Conservation (phyloP, 2,329 filamentous ascomycete genomes). For the Ophidiomyces ophidiicola region DNA sequence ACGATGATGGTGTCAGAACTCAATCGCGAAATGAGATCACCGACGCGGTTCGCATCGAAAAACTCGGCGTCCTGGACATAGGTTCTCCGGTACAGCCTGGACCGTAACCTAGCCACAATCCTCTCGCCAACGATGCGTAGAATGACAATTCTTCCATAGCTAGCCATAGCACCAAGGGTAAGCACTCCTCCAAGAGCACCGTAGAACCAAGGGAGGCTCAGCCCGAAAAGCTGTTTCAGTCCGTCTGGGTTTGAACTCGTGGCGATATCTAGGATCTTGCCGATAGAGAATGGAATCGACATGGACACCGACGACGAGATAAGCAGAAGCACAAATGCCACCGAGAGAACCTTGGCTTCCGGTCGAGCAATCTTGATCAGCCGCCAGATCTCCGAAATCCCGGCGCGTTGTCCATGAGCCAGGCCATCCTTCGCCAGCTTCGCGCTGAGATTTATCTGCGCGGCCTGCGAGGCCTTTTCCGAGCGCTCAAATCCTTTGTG, state of each 20-base stretch:
- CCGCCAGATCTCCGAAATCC: constrained; percentile 66
- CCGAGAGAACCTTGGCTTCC: constrained; percentile 61
- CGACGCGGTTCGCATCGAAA: constrained; percentile 94
- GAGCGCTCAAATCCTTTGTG: constrained; percentile 56
- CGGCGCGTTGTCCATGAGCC: constrained; percentile 40
- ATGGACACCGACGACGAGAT: constrained; percentile 88
- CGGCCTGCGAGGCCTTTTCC: constrained; percentile 74
- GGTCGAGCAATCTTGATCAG: constrained; percentile 80
- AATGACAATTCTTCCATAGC: constrained; percentile 87
- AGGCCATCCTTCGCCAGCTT: constrained; percentile 71
- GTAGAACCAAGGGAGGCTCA: constrained; percentile 82
- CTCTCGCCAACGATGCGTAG: constrained; percentile 89
- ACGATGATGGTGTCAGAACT: constrained; percentile 96
- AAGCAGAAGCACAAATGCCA: constrained; percentile 74
- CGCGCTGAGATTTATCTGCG: constrained; percentile 79
- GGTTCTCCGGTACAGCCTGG: constrained; percentile 79
- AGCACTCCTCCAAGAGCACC: constrained; percentile 63
- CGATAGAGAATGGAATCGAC: constrained; percentile 93
- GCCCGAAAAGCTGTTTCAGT: constrained; percentile 59
- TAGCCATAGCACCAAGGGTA: constrained; percentile 72
- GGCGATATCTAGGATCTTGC: constrained; percentile 84
- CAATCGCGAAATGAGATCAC: constrained; percentile 87
- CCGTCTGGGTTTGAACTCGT: constrained; percentile 59
- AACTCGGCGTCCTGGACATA: constrained; percentile 98
- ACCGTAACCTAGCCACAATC: constrained; percentile 79